Conservation (phyloP, 805 yeast genomes). For the Wickerhamomyces ciferrii region DNA sequence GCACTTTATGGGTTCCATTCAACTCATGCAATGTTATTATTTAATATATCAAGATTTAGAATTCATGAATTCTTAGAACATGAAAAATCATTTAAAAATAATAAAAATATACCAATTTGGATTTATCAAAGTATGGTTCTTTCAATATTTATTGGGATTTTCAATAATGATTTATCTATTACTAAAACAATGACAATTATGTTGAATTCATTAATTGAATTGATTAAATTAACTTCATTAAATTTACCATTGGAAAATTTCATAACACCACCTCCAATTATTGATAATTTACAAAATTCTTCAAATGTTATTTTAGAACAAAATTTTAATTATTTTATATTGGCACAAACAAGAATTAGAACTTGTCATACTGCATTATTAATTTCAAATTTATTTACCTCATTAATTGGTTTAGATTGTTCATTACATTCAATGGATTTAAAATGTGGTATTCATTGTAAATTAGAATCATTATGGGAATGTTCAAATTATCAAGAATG, state of each 20-base stretch:
- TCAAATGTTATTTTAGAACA: slow-evolving; percentile 24
- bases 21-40: slow-evolving; percentile 64
- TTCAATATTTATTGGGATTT: slow-evolving; percentile 78
- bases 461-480: slow-evolving; percentile 54
- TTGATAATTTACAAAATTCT: slow-evolving; percentile 25
- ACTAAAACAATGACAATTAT: slow-evolving; percentile 78
- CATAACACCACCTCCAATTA: slow-evolving; percentile 33
- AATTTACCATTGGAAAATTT: slow-evolving; percentile 52
- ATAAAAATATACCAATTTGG: slow-evolving; percentile 76
- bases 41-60: slow-evolving; percentile 61
- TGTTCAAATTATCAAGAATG: slow-evolving; percentile 46
- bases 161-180: slow-evolving; percentile 60
- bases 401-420: slow-evolving; percentile 38
- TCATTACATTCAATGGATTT: slow-evolving; percentile 42
- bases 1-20: slow-evolving; percentile 83
- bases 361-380: slow-evolving; percentile 64
- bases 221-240: slow-evolving; percentile 70
- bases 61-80: slow-evolving; percentile 62
- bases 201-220: slow-evolving; percentile 71
- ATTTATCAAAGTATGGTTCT: slow-evolving; percentile 78
- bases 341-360: slow-evolving; percentile 72
- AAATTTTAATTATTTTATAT: slow-evolving; percentile 47
- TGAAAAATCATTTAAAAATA: slow-evolving; percentile 24
- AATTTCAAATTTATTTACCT: slow-evolving; percentile 51
- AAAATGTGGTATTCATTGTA: slow-evolving; percentile 62